Percentiles rank a stretch among this genome's conserved stretches.
These are phyloP conservation scores for Candida argentea DNA, from an alignment of 805 yeast species.

Conservation along the genomic window DNA sequence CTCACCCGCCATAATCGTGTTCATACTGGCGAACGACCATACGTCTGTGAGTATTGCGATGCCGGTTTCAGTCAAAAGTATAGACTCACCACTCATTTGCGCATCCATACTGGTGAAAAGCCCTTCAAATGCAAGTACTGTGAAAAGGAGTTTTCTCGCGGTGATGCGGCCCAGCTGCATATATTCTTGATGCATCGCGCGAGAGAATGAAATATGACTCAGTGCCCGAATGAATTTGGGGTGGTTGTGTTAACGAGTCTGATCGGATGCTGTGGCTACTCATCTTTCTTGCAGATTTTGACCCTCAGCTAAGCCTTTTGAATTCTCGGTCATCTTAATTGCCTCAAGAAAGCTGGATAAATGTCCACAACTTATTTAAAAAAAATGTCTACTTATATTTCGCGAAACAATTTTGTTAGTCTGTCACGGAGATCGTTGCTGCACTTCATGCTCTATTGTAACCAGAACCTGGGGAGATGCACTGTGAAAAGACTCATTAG, in stretches of 20 bases:
- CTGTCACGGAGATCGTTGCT: no score
- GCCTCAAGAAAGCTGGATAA: no score
- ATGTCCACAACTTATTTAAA: no score
- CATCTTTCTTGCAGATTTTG: neutral
- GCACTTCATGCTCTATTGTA: no score
- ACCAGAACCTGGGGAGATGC: no score
- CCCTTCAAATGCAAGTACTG: slow-evolving; percentile 13
- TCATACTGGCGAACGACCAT: slow-evolving; percentile 77
- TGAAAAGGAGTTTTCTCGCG: slow-evolving; percentile 14
- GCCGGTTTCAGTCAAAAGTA: slow-evolving; percentile 12
- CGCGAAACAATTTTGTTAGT: no score
- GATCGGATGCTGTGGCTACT: neutral
- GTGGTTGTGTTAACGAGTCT: neutral
- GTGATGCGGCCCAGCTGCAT: slow-evolving; percentile 16
- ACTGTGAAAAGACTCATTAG: no score
- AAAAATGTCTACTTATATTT: no score
- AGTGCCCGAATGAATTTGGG: slow-evolving; percentile 1
- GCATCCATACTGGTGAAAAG: slow-evolving; percentile 16
- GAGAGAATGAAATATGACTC: slow-evolving; percentile 2
- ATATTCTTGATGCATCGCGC: slow-evolving; percentile 11
- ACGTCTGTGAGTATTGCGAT: slow-evolving; percentile 49
- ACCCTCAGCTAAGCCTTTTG: neutral
- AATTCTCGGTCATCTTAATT: slow-evolving; percentile 1
- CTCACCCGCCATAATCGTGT: slow-evolving; percentile 48
- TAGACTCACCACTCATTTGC: slow-evolving; percentile 14